Evolutionary conservation across 192 early-diverging fungal species (phyloP).

Genomic region (Geosiphon pyriformis): DNA sequence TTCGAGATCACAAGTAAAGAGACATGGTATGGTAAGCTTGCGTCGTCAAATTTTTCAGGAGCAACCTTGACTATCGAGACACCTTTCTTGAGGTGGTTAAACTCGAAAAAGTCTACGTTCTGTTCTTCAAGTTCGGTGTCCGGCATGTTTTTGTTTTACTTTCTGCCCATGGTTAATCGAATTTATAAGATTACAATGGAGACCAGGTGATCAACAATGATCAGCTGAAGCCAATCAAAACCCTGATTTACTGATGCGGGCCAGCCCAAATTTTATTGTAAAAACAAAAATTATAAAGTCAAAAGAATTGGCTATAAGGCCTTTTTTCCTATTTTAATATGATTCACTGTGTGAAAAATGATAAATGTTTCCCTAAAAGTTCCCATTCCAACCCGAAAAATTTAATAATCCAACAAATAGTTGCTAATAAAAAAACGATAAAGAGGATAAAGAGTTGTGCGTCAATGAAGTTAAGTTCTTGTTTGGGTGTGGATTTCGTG

Average conservation of each 20-base stretch:
- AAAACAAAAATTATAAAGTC: no score
- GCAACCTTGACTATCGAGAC: background rate
- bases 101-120: constrained; percentile 15
- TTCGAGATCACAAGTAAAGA: constrained; percentile 51
- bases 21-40: background rate
- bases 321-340: no score
- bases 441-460: background rate
- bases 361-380: background rate
- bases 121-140: no score
- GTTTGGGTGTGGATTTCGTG: background rate
- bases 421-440: background rate
- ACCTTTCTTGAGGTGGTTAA: constrained; percentile 12
- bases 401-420: background rate
- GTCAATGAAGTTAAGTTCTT: background rate
- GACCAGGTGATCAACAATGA: no score
- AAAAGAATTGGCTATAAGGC: no score
- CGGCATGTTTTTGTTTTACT: no score
- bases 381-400: background rate
- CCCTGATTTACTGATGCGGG: no score
- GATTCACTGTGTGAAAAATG: no score
- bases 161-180: no score
- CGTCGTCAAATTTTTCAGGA: background rate
- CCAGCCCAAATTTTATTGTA: no score
- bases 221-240: no score
- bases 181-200: no score